A percentile compares a stretch with the other conserved stretches of the same genome.
phyloP scores from a whole-genome alignment of 129 eudicot species.

The Cynara cardunculus region DNA sequence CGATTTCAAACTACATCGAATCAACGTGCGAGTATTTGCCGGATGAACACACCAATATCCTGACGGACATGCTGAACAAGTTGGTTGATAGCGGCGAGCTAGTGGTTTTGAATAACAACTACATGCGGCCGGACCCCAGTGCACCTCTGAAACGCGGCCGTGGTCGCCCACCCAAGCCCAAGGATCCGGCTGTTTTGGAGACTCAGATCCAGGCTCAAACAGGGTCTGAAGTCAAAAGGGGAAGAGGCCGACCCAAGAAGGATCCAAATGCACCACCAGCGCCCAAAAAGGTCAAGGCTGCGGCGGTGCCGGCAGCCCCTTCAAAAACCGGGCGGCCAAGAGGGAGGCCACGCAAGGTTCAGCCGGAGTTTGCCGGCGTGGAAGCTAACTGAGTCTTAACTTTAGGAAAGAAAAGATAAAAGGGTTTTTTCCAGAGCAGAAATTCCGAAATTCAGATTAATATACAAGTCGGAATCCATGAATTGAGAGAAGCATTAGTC shows the following conservation, averaged over 20 bases:
- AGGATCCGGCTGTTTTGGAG: conserved; percentile 31
- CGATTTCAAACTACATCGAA: conserved; percentile 62
- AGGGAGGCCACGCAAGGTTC: conserved; percentile 73
- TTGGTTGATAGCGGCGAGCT: conserved; percentile 59
- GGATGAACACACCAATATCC: conserved; percentile 41
- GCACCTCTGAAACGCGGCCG: conserved; percentile 62
- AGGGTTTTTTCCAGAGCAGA: not conserved
- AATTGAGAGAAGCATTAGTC: not conserved
- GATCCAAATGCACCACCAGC: conserved; percentile 64
- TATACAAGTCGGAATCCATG: conserved; percentile 4
- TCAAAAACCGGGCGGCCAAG: conserved; percentile 57
- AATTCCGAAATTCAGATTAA: conserved; percentile 11
- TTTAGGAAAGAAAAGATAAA: not conserved
- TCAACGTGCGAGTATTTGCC: conserved; percentile 56
- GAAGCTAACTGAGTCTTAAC: conserved; percentile 45
- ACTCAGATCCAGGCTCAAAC: not conserved
- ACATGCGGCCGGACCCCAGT: conserved; percentile 39
- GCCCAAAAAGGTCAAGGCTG: conserved; percentile 43
- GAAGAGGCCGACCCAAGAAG: conserved; percentile 76
- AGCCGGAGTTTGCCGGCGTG: conserved; percentile 39
- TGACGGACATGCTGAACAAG: conserved; percentile 39
- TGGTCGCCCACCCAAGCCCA: conserved; percentile 83
- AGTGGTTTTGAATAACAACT: conserved; percentile 51
- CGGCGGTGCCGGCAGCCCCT: conserved; percentile 26
- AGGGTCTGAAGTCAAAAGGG: conserved; percentile 35